A percentile compares a stretch with the other conserved stretches of the same genome.
Conservation (phyloP, 2,329 filamentous ascomycete species). For the Aspergillus quadrilineatus region DNA sequence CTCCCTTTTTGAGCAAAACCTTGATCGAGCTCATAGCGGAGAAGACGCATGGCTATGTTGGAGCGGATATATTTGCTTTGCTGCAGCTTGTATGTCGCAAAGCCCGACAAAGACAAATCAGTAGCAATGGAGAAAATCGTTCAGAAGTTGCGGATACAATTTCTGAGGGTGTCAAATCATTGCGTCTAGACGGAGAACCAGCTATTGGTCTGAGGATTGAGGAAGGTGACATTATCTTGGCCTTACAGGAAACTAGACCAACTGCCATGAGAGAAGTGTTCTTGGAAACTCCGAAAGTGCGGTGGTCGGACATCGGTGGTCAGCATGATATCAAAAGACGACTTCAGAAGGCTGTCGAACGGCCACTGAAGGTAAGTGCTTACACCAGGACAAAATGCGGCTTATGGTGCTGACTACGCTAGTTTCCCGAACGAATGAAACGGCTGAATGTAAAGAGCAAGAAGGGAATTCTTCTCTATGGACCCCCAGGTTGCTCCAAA, state of each 20-base stretch:
- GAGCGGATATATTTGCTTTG: conserved; percentile 70
- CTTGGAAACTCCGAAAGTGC: conserved; percentile 79
- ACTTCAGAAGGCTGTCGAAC: conserved; percentile 58
- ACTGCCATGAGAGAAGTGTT: conserved; percentile 88
- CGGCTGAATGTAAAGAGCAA: conserved; percentile 59
- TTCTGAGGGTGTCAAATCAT: not conserved
- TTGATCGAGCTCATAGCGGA: conserved; percentile 64
- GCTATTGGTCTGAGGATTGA: conserved; percentile 31
- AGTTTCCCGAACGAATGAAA: conserved; percentile 53
- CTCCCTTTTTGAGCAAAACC: conserved; percentile 50
- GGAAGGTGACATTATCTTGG: conserved; percentile 44
- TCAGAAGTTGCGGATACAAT: not conserved
- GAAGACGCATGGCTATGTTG: conserved; percentile 83
- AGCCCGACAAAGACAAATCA: conserved; percentile 35
- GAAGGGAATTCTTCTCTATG: conserved; percentile 85
- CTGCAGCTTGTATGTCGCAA: conserved; percentile 53
- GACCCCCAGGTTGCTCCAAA: conserved; percentile 91
- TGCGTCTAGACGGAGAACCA: conserved; percentile 16
- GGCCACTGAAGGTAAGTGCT: conserved; percentile 54
- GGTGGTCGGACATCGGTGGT: conserved; percentile 86
- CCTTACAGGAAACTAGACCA: conserved; percentile 69
- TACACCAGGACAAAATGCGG: not conserved
- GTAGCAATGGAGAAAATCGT: not conserved
- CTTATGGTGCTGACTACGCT: conserved; percentile 1
- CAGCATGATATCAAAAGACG: conserved; percentile 73